Evolutionary conservation across 2,329 filamentous ascomycete species (phyloP).

Genomic region (Tolypocladium tundrense): DNA sequence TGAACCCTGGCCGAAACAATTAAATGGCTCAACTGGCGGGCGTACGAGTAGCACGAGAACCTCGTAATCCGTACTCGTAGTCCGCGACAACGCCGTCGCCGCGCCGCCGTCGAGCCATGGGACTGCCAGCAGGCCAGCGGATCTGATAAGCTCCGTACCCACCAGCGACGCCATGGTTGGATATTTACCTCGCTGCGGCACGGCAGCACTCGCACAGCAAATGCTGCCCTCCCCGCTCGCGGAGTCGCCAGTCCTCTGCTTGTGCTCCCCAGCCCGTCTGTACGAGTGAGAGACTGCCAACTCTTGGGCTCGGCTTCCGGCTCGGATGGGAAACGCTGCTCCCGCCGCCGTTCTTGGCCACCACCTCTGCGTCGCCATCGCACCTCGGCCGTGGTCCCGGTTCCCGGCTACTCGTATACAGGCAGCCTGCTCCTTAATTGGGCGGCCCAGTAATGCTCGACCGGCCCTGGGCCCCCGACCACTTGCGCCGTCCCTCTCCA

Average conservation of each 20-base stretch:
- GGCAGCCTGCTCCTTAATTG: neutral
- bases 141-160: constrained; percentile 2
- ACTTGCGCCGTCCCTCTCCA: neutral
- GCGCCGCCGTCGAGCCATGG: neutral
- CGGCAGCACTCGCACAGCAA: neutral
- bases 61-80: too few relatives aligned
- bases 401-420: neutral
- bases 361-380: neutral
- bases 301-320: neutral
- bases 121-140: neutral
- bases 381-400: neutral
- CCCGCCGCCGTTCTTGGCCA: neutral
- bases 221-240: neutral
- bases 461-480: neutral
- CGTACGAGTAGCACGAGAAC: too few relatives aligned
- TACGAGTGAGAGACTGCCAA: neutral
- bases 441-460: neutral
- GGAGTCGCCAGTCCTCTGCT: neutral
- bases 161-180: neutral
- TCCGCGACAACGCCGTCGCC: too few relatives aligned
- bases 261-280: neutral
- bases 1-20: neutral
- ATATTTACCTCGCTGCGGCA: neutral
- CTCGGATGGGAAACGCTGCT: neutral
- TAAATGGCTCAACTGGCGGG: neutral